Evolutionary conservation across 352 stramenopile species (phyloP), one percentile per base, ranked within the genome.

Genomic region (Pythium aristosporum): DNA sequence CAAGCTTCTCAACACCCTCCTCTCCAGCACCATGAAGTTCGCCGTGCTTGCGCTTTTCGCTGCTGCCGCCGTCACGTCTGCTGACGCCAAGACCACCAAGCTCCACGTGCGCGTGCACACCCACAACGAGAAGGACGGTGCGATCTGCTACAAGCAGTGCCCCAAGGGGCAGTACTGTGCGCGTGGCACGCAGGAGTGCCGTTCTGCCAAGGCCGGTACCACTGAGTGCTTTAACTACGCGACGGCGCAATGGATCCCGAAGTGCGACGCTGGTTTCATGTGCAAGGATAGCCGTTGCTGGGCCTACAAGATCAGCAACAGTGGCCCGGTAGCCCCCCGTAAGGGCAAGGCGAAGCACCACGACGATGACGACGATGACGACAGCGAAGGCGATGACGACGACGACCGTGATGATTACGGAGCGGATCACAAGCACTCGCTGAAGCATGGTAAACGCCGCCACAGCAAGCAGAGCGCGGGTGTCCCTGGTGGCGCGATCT

Each of bases 131-230:
- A 46, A 49, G 39, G 42, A 66, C 15, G 30, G 49, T 23, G 42
- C 28, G 1, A 62, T 67, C 34, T 63, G 54, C 62, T 60, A 64
- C 54, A 65, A 70, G 63, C 15, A 48, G n/a, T 82, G 75, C 28
- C 50, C 68, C 0, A 42, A 23, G 3, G 57, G 66, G 42, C 63
- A 77, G 52, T 79, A 74, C 56, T 84, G 76, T 52, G 71, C 76
- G 47, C 63, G 66, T 30, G 65, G 62, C 20, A 65, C 57, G 18
- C 5, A 63, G 28, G 59, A 36, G 36, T 80, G 69, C 46, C 66
- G 73, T 28, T 43, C 25, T 7, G 34, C 66, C 5, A 62, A 21
- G n/a, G 10, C 18, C 12, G 12, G 18, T 23, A 52, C 51, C 20
- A 61, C 18, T 32, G 52, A 68, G 53, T 68, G 61, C 53, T 68